phyloP scores from a whole-genome alignment of 106 monocot genomes.

The Dactylorhiza incarnata region DNA sequence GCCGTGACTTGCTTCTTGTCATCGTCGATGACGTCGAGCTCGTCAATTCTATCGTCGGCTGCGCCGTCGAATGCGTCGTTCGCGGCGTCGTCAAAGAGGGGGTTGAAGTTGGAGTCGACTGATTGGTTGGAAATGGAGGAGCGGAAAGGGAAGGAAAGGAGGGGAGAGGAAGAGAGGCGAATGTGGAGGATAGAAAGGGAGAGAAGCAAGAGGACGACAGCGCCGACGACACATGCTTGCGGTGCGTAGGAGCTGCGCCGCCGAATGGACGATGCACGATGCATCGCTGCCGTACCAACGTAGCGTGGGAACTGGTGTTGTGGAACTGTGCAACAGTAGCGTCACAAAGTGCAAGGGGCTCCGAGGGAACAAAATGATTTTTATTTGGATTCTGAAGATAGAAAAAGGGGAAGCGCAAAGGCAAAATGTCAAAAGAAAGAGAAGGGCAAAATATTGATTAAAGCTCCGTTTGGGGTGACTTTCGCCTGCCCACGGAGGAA shows the following conservation, averaged over 20 bases:
- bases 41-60: conserved; percentile 43
- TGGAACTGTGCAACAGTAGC: too few relatives aligned
- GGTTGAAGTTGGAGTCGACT: not conserved
- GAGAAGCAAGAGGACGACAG: conserved; percentile 37
- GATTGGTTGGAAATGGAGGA: not conserved
- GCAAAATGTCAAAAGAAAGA: too few relatives aligned
- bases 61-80: conserved; percentile 29
- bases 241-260: conserved; percentile 34
- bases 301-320: too few relatives aligned
- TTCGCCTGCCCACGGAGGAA: too few relatives aligned
- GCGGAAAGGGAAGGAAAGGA: not conserved
- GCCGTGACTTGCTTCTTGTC: conserved; percentile 6
- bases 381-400: too few relatives aligned
- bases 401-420: too few relatives aligned
- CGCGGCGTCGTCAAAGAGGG: conserved; percentile 34
- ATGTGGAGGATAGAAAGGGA: conserved; percentile 55
- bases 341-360: too few relatives aligned
- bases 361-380: too few relatives aligned
- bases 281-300: not conserved
- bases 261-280: not conserved
- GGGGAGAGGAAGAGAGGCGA: conserved; percentile 44
- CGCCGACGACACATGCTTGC: conserved; percentile 45
- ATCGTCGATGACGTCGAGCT: conserved; percentile 38
- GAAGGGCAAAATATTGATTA: too few relatives aligned
- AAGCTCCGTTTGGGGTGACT: too few relatives aligned